Base-by-base conservation (phyloP, 192 early-diverging fungal species). In the Coemansia sp. region DNA sequence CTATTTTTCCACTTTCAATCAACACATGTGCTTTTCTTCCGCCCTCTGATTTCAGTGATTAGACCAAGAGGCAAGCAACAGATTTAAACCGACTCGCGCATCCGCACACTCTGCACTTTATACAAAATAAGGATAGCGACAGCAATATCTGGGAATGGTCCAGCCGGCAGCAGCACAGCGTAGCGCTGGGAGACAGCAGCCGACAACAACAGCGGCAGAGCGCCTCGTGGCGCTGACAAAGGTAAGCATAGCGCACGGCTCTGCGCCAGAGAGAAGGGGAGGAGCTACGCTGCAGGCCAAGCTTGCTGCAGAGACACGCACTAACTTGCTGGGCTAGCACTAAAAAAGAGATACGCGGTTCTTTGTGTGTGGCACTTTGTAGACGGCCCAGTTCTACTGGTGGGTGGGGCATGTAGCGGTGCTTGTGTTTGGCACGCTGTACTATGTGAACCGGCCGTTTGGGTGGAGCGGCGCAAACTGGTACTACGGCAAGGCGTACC, bases 341-440 rank as follows among this genome's bases (percentile, higher is more conserved):
- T n/a, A n/a, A n/a, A n/a, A n/a, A n/a, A n/a, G n/a, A n/a, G n/a
- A n/a, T n/a, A n/a, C n/a, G n/a, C n/a, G n/a, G n/a, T n/a, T n/a
- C n/a, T n/a, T n/a, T n/a, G n/a, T n/a, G n/a, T n/a, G n/a, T n/a
- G n/a, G n/a, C n/a, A n/a, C n/a, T 44, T 30, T 29, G 24, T 63
- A 66, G 64, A 66, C 58, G 18, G 71, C 64, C 22, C 64, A 74
- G 56, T 74, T 74, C 27, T 74, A 74, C 64, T 74, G 72, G 72
- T 74, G 72, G 72, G 30, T 59, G 2, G 72, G 72, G 17, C 72
- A 74, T 43, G 44, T 67, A 9, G 29, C 59, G 23, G 50, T 74
- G 36, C 60, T 74, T 26, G 20, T 53, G 37, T 74, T 37, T 5
- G 71, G 64, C 0, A 47, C 27, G 0, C 11, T 56, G 43, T 74